Conservation (phyloP, 2,329 filamentous ascomycete species). For the Aaosphaeria pasadenensis region DNA sequence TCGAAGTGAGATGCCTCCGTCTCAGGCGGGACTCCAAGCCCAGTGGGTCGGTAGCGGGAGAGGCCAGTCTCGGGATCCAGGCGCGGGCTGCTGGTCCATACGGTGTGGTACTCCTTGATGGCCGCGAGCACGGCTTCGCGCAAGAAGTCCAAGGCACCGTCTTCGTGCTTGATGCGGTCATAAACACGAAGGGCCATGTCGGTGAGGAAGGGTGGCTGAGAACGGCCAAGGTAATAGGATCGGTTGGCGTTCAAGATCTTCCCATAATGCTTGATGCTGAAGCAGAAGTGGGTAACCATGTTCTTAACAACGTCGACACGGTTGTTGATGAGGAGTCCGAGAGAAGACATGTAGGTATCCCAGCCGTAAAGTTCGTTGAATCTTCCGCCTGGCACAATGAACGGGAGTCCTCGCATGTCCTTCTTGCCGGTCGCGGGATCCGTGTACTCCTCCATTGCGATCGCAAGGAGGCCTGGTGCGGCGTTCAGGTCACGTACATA, state of each 20-base stretch:
- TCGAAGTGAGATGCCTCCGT: conserved; percentile 85
- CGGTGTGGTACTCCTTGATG: conserved; percentile 93
- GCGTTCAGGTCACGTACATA: conserved; percentile 80
- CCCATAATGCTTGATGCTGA: conserved; percentile 96
- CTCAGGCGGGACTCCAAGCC: conserved; percentile 83
- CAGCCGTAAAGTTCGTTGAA: conserved; percentile 99
- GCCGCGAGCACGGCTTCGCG: conserved; percentile 77
- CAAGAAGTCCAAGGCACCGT: conserved; percentile 77
- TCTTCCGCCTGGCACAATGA: conserved; percentile 93
- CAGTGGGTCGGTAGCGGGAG: conserved; percentile 80
- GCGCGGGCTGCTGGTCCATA: conserved; percentile 74
- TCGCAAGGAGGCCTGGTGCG: conserved; percentile 83
- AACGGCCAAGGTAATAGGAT: conserved; percentile 91
- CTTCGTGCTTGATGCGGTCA: conserved; percentile 86
- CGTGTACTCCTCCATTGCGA: conserved; percentile 76
- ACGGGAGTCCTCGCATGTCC: conserved; percentile 77
- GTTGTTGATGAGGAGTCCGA: conserved; percentile 83
- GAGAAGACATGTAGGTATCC: conserved; percentile 98
- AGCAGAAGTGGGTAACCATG: conserved; percentile 96
- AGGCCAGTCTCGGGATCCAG: conserved; percentile 75
- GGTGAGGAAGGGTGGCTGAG: conserved; percentile 93
- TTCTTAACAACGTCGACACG: conserved; percentile 83
- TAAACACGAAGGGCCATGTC: conserved; percentile 96
- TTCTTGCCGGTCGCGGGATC: conserved; percentile 67
- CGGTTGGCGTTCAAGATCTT: conserved; percentile 97